phyloP scores from a whole-genome alignment of 176 grass and related monocot species.

The Musa schizocarpa region DNA sequence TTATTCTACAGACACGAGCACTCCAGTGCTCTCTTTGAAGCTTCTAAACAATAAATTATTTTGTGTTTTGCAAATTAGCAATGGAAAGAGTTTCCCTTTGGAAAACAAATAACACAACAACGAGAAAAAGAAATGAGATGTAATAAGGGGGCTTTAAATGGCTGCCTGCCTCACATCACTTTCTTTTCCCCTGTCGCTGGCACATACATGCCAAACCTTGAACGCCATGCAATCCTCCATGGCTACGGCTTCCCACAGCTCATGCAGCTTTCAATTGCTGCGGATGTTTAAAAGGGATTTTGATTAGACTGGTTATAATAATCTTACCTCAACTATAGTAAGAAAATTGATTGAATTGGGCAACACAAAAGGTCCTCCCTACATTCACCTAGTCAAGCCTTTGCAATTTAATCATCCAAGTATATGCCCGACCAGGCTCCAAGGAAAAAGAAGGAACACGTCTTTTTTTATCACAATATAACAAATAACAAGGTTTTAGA shows the following conservation, averaged over 20 bases:
- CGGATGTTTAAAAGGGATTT: neutral
- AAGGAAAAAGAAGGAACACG: neutral
- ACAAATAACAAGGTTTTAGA: neutral
- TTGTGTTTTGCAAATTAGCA: neutral
- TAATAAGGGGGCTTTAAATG: neutral
- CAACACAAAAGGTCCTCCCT: neutral
- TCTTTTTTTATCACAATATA: neutral
- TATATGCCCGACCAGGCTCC: no score
- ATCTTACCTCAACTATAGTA: neutral
- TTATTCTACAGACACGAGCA: neutral
- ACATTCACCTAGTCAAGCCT: neutral
- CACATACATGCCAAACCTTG: constrained; percentile 5
- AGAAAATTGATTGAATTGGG: neutral
- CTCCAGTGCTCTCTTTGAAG: neutral
- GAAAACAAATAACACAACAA: neutral
- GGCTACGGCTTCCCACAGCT: neutral
- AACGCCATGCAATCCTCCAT: neutral
- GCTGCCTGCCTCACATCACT: constrained; percentile 1
- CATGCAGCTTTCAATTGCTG: constrained; percentile 22
- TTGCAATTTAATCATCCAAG: neutral
- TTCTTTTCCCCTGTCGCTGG: neutral
- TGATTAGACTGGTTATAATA: neutral
- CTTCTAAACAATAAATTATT: constrained; percentile 1
- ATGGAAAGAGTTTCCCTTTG: neutral
- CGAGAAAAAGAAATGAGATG: constrained; percentile 14